Conservation (phyloP, 148 eudicot genomes). For the Silene conica region DNA sequence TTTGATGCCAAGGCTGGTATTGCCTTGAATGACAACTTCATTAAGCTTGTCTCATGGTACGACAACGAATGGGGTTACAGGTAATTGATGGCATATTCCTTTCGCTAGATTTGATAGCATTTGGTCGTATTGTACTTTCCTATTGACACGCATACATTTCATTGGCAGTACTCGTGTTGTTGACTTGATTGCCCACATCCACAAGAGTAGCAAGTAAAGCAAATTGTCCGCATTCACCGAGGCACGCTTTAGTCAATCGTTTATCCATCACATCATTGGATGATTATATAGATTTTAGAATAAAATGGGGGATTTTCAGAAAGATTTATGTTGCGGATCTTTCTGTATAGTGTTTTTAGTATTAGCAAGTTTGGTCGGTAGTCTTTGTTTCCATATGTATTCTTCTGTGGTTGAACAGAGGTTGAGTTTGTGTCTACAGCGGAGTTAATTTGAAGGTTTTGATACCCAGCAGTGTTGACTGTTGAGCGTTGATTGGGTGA, state of each 20-base stretch:
- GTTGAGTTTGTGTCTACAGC: not conserved
- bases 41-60: slow-evolving; percentile 84
- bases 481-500: too few species aligned
- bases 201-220: slow-evolving; percentile 36
- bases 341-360: not conserved
- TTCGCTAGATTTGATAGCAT: not conserved
- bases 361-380: not conserved
- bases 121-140: not conserved
- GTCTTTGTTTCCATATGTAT: too few species aligned
- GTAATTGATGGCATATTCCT: slow-evolving; percentile 28
- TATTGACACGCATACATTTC: not conserved
- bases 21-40: slow-evolving; percentile 66
- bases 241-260: not conserved
- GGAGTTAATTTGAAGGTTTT: too few species aligned
- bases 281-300: not conserved
- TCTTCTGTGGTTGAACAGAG: not conserved
- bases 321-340: not conserved
- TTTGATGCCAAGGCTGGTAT: slow-evolving; percentile 96
- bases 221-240: not conserved
- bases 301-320: not conserved
- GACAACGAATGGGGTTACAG: slow-evolving; percentile 98
- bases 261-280: not conserved
- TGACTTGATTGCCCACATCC: slow-evolving; percentile 64
- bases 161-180: slow-evolving; percentile 69
- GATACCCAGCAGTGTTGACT: too few species aligned